A percentile compares a stretch with the other conserved stretches of the same genome.
Conservation (phyloP, 805 yeast genomes). For the Kockiozyma suomiensis region DNA sequence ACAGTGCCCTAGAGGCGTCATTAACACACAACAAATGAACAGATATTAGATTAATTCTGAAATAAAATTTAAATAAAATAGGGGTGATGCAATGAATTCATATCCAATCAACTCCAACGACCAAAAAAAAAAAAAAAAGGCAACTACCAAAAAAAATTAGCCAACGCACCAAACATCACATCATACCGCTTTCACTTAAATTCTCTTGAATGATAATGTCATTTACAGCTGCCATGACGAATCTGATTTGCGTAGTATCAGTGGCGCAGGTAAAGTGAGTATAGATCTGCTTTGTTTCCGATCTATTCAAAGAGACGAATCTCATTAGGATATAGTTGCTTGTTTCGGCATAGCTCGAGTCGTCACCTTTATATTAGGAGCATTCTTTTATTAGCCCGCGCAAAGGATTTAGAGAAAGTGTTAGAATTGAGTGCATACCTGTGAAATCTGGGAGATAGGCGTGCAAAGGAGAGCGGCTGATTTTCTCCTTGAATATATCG, state of each 20-base stretch:
- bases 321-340: conserved; percentile 68
- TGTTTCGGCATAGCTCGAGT: conserved; percentile 67
- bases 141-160: background rate
- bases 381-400: too few relatives aligned
- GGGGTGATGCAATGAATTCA: too few relatives aligned
- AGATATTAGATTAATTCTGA: background rate
- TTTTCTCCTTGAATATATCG: conserved; percentile 76
- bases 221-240: conserved; percentile 88
- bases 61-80: background rate
- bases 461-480: conserved; percentile 58
- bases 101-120: background rate
- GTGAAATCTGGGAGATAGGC: conserved; percentile 76
- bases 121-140: background rate
- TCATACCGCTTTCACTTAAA: conserved; percentile 54
- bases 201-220: conserved; percentile 87
- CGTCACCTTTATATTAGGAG: conserved; percentile 52
- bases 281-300: conserved; percentile 73
- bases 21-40: background rate
- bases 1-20: background rate
- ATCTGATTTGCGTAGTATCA: conserved; percentile 83
- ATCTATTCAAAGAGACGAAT: conserved; percentile 64
- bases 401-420: too few relatives aligned
- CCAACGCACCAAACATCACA: conserved; percentile 14
- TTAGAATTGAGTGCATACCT: background rate
- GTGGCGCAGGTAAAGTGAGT: conserved; percentile 96